Evolutionary conservation across 176 grass and related monocot species (phyloP).

Genomic region (Puya raimondii): DNA sequence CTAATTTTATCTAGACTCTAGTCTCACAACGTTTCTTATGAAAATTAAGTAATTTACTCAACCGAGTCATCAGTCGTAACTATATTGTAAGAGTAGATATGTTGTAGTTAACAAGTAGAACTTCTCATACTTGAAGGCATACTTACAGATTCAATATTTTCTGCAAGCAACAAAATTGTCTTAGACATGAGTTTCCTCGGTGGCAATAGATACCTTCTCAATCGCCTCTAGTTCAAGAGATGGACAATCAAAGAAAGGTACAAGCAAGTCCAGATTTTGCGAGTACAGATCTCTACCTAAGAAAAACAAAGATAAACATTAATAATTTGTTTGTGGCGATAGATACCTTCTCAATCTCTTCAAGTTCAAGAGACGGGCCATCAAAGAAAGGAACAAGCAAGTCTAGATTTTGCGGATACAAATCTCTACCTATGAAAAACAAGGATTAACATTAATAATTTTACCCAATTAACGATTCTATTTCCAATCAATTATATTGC

Average conservation of each 20-base stretch:
- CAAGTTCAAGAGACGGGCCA: conserved; percentile 52
- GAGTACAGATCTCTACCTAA: conserved; percentile 55
- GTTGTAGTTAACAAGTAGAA: too few species aligned
- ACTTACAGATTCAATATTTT: background rate
- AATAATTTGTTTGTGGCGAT: background rate
- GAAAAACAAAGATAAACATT: conserved; percentile 7
- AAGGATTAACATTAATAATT: background rate
- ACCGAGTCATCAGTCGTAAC: too few species aligned
- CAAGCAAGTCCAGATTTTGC: conserved; percentile 63
- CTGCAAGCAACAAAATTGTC: background rate
- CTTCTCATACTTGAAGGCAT: background rate
- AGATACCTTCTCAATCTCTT: conserved; percentile 50
- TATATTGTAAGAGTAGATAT: too few species aligned
- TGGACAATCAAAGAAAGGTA: conserved; percentile 74
- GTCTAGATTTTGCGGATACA: conserved; percentile 66
- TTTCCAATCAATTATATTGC: background rate
- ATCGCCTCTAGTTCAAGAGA: conserved; percentile 60
- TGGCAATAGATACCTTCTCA: conserved; percentile 30
- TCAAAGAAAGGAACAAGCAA: conserved; percentile 78
- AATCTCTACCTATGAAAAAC: conserved; percentile 34
- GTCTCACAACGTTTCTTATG: too few species aligned
- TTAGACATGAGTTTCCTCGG: background rate
- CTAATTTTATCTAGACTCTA: too few species aligned
- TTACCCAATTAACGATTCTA: background rate
- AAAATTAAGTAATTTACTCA: too few species aligned